A percentile compares a stretch with the other conserved stretches of the same genome.
phyloP scores from a whole-genome alignment of 495 filamentous ascomycete genomes.

The Cenococcum geophilum region DNA sequence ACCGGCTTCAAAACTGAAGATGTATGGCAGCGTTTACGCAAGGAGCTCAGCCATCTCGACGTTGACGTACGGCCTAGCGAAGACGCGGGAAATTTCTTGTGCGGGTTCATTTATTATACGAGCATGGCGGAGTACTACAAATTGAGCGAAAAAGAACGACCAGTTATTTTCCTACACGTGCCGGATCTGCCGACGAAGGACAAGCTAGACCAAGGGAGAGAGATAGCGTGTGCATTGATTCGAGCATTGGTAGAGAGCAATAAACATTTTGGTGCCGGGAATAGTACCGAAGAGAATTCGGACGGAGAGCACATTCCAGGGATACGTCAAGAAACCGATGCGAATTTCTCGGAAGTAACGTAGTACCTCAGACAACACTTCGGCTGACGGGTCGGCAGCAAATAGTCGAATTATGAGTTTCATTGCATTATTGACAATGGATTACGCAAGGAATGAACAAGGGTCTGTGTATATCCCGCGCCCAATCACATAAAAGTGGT shows the following conservation, averaged over 20 bases:
- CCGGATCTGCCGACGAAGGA: slow-evolving; percentile 54
- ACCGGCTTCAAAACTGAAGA: slow-evolving; percentile 50
- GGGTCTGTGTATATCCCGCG: too few relatives aligned
- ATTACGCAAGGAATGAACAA: too few relatives aligned
- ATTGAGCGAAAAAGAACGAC: slow-evolving; percentile 37
- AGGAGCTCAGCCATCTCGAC: slow-evolving; percentile 29
- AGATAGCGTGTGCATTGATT: slow-evolving; percentile 63
- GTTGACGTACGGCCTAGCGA: slow-evolving; percentile 30
- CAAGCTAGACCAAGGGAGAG: slow-evolving; percentile 53
- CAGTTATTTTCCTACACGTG: slow-evolving; percentile 74
- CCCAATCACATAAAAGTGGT: too few relatives aligned
- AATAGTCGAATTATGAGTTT: not conserved
- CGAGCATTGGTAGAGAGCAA: slow-evolving; percentile 54
- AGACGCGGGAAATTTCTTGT: slow-evolving; percentile 75
- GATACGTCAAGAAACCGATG: not conserved
- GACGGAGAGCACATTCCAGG: not conserved
- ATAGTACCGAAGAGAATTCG: not conserved
- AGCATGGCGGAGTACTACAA: slow-evolving; percentile 50
- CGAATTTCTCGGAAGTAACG: not conserved
- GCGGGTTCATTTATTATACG: slow-evolving; percentile 82
- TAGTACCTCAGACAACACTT: too few relatives aligned
- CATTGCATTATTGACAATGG: too few relatives aligned
- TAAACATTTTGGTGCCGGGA: slow-evolving; percentile 3
- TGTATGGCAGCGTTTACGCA: slow-evolving; percentile 51
- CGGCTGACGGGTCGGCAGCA: too few relatives aligned